phyloP scores from a whole-genome alignment of 1,139 yeast species.

The Lodderomyces pseudojiufengensis region DNA sequence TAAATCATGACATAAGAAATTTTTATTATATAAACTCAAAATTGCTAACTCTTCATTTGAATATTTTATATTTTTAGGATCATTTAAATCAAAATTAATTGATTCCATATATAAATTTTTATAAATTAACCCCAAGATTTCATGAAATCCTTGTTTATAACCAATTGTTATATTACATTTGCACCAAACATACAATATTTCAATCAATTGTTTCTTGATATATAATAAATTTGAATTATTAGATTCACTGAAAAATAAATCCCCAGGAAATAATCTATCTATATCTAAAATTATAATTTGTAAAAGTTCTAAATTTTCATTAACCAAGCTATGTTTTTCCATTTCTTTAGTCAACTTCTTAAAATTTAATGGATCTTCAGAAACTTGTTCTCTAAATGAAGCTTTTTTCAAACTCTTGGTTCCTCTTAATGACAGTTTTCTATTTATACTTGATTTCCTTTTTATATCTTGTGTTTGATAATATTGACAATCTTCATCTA shows the following conservation, averaged over 20 bases:
- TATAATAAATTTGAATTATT: slow-evolving; percentile 15
- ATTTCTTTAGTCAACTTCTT: slow-evolving; percentile 8
- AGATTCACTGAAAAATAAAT: slow-evolving; percentile 41
- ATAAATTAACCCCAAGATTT: slow-evolving; percentile 58
- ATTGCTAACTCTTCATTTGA: slow-evolving; percentile 34
- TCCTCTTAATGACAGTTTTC: slow-evolving; percentile 6
- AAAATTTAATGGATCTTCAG: slow-evolving; percentile 8
- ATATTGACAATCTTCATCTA: slow-evolving; percentile 30
- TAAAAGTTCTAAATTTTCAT: slow-evolving; percentile 22
- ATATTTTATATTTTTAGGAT: slow-evolving; percentile 23
- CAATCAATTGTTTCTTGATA: slow-evolving; percentile 41
- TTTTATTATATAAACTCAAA: slow-evolving; percentile 34
- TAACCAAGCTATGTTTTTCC: not conserved
- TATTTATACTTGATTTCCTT: slow-evolving; percentile 8
- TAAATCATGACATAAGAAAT: slow-evolving; percentile 43
- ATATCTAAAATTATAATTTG: slow-evolving; percentile 61
- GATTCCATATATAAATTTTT: slow-evolving; percentile 46
- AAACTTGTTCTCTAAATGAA: not conserved
- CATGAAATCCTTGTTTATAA: slow-evolving; percentile 72
- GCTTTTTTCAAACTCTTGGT: not conserved
- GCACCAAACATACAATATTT: slow-evolving; percentile 53
- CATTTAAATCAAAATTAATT: slow-evolving; percentile 24
- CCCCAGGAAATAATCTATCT: slow-evolving; percentile 61
- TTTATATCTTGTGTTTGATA: slow-evolving; percentile 18
- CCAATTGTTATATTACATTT: slow-evolving; percentile 49